Conservation (phyloP, 2,329 filamentous ascomycete genomes). For the Fusarium agapanthi region DNA sequence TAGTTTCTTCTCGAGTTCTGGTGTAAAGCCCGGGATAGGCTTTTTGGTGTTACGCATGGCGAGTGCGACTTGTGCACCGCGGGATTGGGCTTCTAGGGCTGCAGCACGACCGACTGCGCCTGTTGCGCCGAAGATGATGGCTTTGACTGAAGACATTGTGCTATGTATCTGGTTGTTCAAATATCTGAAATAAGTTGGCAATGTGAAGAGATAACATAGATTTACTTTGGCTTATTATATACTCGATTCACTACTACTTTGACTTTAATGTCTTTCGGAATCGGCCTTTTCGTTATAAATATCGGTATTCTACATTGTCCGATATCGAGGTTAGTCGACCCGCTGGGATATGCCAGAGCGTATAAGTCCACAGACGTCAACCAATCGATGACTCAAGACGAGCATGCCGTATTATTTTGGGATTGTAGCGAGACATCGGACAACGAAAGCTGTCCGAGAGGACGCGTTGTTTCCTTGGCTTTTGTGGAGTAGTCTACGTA, state of each 20-base stretch:
- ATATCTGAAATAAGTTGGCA: too few relatives aligned
- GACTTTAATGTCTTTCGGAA: not conserved
- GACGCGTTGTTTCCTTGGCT: not conserved
- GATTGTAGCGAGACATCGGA: not conserved
- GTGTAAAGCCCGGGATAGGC: not conserved
- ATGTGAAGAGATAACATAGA: fast-evolving
- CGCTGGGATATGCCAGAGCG: not conserved
- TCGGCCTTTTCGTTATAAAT: not conserved
- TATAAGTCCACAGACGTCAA: not conserved
- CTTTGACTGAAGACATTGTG: constrained; percentile 1
- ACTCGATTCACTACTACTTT: not conserved
- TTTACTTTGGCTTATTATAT: not conserved
- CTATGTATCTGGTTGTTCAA: not conserved
- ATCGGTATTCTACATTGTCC: not conserved
- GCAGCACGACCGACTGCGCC: constrained; percentile 18
- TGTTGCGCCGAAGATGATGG: constrained; percentile 23
- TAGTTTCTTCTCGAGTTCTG: not conserved
- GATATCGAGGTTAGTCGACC: not conserved
- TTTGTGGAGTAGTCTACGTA: not conserved
- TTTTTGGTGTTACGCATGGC: constrained; percentile 18
- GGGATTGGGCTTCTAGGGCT: constrained; percentile 9
- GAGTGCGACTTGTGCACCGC: constrained; percentile 2
- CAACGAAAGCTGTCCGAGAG: not conserved
- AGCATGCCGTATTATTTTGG: not conserved
- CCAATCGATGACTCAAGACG: not conserved